phyloP scores from a whole-genome alignment of 2,329 filamentous ascomycete genomes.

The Escovopsis sp. region DNA sequence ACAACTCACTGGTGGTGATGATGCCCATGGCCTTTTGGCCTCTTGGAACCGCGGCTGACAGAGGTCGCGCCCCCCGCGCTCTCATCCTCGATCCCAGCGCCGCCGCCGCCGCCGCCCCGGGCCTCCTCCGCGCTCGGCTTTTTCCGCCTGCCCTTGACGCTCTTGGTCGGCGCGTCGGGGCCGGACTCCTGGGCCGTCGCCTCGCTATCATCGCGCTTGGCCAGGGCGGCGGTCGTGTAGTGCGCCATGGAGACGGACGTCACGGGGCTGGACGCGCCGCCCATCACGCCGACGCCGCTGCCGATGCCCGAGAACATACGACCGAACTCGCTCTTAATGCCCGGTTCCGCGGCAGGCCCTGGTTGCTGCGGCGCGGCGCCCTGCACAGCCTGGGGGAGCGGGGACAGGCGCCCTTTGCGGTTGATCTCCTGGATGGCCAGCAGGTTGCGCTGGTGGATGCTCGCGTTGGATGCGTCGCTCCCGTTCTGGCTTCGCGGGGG shows the following conservation, averaged over 20 bases:
- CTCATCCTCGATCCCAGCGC: conserved; percentile 50
- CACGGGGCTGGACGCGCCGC: conserved; percentile 35
- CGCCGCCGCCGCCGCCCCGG: conserved; percentile 49
- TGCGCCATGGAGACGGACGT: conserved; percentile 26
- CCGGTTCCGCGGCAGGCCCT: conserved; percentile 67
- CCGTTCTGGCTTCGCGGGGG: conserved; percentile 22
- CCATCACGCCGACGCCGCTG: conserved; percentile 35
- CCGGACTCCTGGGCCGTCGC: conserved; percentile 27
- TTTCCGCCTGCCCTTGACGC: conserved; percentile 44
- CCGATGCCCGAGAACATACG: conserved; percentile 91
- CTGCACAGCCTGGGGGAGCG: conserved; percentile 84
- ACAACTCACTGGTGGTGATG: conserved; percentile 53
- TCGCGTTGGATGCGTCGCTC: conserved; percentile 38
- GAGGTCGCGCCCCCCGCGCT: conserved; percentile 48
- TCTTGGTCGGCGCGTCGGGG: conserved; percentile 32
- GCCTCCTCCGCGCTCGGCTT: conserved; percentile 65
- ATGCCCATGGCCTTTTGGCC: conserved; percentile 50
- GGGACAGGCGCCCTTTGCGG: conserved; percentile 70
- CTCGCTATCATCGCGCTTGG: conserved; percentile 40
- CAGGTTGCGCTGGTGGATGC: conserved; percentile 45
- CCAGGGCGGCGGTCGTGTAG: conserved; percentile 29
- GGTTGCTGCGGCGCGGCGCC: conserved; percentile 72
- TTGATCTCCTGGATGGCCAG: conserved; percentile 71
- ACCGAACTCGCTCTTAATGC: conserved; percentile 89
- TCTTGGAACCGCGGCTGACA: conserved; percentile 46